phyloP scores from a whole-genome alignment of 345 rosid genomes.

The Fremontodendron californicum region DNA sequence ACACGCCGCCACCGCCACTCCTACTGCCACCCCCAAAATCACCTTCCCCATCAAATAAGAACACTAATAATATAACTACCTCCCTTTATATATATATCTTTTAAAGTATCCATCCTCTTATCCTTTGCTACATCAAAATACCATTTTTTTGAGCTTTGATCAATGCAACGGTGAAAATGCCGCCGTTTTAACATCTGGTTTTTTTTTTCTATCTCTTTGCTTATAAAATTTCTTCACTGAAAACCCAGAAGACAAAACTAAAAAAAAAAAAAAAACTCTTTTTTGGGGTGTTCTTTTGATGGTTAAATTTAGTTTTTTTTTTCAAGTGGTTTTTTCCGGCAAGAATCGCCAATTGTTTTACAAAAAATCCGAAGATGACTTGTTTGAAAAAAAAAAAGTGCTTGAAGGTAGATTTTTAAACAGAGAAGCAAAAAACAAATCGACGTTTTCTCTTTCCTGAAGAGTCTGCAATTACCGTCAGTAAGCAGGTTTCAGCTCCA shows the following conservation, averaged over 20 bases:
- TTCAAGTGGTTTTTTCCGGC: not conserved
- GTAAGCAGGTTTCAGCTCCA: too few species aligned
- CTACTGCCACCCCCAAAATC: conserved; percentile 58
- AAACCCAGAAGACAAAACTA: not conserved
- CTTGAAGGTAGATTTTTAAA: too few species aligned
- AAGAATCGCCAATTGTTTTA: conserved; percentile 15
- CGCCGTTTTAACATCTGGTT: conserved; percentile 25
- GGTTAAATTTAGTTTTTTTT: not conserved
- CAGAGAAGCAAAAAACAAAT: too few species aligned
- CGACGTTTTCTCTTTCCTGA: too few species aligned
- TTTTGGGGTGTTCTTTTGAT: not conserved
- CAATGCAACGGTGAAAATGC: conserved; percentile 24
- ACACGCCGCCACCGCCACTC: conserved; percentile 74
- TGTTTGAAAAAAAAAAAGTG: too few species aligned
- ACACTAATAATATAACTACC: not conserved
- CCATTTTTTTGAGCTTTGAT: conserved; percentile 18
- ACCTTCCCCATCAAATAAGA: conserved; percentile 50
- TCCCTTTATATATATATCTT: not conserved
- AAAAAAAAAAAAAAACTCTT: not conserved
- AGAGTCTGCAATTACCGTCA: too few species aligned
- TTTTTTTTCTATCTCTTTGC: not conserved
- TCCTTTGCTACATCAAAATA: conserved; percentile 11
- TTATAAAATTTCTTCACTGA: not conserved
- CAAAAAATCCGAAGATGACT: conserved; percentile 16
- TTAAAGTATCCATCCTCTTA: not conserved